Base-by-base conservation (phyloP, 2,329 filamentous ascomycete genomes). In the Aureobasidium zeae region DNA sequence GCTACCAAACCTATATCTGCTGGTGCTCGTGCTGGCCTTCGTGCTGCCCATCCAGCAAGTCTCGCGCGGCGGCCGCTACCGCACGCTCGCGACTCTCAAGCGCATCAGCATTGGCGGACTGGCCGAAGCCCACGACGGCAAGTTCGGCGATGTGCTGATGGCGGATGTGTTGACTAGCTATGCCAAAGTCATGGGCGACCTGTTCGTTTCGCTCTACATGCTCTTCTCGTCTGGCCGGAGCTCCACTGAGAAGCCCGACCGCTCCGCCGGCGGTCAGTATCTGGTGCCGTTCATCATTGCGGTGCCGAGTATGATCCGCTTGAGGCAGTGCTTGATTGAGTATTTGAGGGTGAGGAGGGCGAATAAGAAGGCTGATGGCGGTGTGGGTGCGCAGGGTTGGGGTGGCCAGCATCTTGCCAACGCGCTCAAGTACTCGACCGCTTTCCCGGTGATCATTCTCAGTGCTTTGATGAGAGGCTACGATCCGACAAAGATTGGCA, bases 91-190 rank as follows among this genome's bases (percentile, higher is more conserved):
- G 9, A 89, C 79, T 0, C 68, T 96, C 32, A 78, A 78, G 48
- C 81, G 91, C 45, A 79, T 96, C 48, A 77, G 77, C 53, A 68
- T 95, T 31, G 91, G 91, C 17, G 88, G 89, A 0, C 73, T 98
- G 17, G 89, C 91, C 11, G 81, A 89, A 63, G 71, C 84, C 1
- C 77, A 84, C 53, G 84, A 95, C 62, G 87, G 89, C 44, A 94
- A 94, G 59, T 96, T 96, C 56, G 89, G 86, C 45, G 91, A 98
- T 59, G 83, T 96, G 41, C 67, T 98, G 47, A 76, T 98, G 13
- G 88, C 91, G 24, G 91, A 98, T 72, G 89, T 87, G 44, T 67
- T 96, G 54, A 98, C 91, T 30, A 93, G 85, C 56, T 98, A 96
- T 62, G 82, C 89, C 49, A 94, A 93, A 63, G 83, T 95, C 21